Evolutionary conservation across 352 stramenopile genomes (phyloP).

Genomic region (Phytophthora pseudosyringae): DNA sequence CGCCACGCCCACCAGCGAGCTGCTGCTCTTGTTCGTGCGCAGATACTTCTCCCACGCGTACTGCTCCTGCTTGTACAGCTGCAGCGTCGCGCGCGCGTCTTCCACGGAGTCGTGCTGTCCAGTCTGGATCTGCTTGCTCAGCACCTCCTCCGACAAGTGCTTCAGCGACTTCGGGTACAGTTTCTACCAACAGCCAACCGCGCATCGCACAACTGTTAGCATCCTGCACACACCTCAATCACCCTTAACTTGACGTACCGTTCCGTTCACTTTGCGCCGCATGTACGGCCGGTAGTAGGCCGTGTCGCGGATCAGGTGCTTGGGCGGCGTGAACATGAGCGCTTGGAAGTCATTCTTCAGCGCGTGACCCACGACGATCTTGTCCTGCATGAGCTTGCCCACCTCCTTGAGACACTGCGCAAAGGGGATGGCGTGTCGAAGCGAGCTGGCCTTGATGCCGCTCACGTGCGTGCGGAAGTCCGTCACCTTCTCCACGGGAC

Average conservation of each 20-base stretch:
- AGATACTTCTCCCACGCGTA: slow-evolving; percentile 89
- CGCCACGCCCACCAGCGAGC: slow-evolving; percentile 59
- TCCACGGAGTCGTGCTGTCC: slow-evolving; percentile 91
- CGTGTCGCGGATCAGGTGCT: slow-evolving; percentile 82
- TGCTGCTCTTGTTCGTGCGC: slow-evolving; percentile 60
- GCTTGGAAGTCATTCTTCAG: slow-evolving; percentile 89
- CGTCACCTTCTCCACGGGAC: slow-evolving; percentile 85
- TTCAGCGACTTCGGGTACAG: slow-evolving; percentile 85
- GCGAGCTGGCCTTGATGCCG: slow-evolving; percentile 71
- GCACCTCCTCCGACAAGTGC: slow-evolving; percentile 72
- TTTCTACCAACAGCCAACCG: slow-evolving; percentile 56
- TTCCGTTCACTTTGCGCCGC: slow-evolving; percentile 85
- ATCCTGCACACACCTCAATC: not conserved
- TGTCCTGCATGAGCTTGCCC: slow-evolving; percentile 79
- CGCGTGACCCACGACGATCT: slow-evolving; percentile 84
- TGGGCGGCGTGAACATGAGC: slow-evolving; percentile 86
- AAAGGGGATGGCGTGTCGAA: slow-evolving; percentile 84
- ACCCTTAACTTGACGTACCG: slow-evolving; percentile 43
- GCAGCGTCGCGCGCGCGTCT: slow-evolving; percentile 76
- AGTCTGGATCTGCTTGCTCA: slow-evolving; percentile 73
- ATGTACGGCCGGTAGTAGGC: slow-evolving; percentile 88
- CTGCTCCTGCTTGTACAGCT: slow-evolving; percentile 87
- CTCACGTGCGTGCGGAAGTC: slow-evolving; percentile 89
- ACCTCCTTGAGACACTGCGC: slow-evolving; percentile 84
- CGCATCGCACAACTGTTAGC: not conserved